Base-by-base conservation (phyloP, 371 early-diverging fungal species). In the Globomyces sp. region DNA sequence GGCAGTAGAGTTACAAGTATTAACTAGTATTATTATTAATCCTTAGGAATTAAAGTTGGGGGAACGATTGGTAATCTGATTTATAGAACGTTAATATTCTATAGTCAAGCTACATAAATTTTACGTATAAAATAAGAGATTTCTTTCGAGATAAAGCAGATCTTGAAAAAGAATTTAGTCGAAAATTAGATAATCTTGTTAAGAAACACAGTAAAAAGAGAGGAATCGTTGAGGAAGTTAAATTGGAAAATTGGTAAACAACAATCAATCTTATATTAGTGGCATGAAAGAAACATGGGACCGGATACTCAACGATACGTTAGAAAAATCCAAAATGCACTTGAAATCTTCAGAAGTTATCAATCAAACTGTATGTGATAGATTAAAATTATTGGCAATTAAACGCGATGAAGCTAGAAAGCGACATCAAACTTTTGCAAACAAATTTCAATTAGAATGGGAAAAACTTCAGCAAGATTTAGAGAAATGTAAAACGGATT, bases 111-210 rank as follows among this genome's bases (percentile, higher is more conserved):
- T 55, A 55, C 40, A 55, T 39, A 9, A 36, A 55, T 8, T 55
- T 55, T 39, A 55, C 55, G 40, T 39, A 5, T 6, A 55, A 90
- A 57, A 85, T 89, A 59, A 85, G 90, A 36, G 90, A 86, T 62
- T 91, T 88, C 71, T 73, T 89, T 53, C 86, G 84, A 66, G 93
- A 93, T 48, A 78, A 85, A 11, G 83, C 86, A 24, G 82, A 78
- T 51, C 79, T 92, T 39, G 92, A 93, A 66, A 78, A 82, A 51
- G 93, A 93, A 50, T 90, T 87, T 74, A 85, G 90, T 9, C 81
- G 83, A 66, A 84, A 87, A 63, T 79, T 91, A 39, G 93, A 92
- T 37, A 69, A 71, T 0, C 73, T 93, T 3, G 80, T 85, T 2
- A 83, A 80, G 63, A 88, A 87, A 63, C 86, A 89, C 65, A 55